Percentiles rank a stretch among this genome's conserved stretches.
Evolutionary conservation across 371 early-diverging fungal genomes (phyloP).

Genomic region (Conidiobolus incongruus): DNA sequence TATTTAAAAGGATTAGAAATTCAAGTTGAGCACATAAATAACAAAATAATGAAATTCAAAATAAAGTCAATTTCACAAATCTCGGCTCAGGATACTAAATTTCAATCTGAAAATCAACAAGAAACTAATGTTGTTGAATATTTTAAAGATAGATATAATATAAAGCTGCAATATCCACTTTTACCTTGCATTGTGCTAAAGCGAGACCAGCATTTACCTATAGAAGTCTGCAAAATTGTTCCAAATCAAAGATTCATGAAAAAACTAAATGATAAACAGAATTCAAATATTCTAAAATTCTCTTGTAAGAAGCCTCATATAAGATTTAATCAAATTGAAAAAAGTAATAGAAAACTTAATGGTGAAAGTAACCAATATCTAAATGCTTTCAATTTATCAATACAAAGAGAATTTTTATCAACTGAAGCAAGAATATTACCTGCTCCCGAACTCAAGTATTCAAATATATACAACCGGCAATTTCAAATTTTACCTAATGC

Average conservation of each 20-base stretch:
- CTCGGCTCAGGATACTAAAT: too few relatives aligned
- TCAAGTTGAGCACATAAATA: too few relatives aligned
- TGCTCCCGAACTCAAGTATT: conserved; percentile 49
- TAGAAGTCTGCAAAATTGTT: conserved; percentile 68
- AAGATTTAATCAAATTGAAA: conserved; percentile 29
- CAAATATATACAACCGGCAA: conserved; percentile 22
- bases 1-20: too few relatives aligned
- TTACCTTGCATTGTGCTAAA: conserved; percentile 64
- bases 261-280: conserved; percentile 62
- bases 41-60: too few relatives aligned
- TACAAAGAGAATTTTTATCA: conserved; percentile 28
- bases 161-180: conserved; percentile 38
- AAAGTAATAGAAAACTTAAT: conserved; percentile 18
- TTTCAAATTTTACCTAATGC: conserved; percentile 38
- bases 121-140: conserved; percentile 47
- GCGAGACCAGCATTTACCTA: conserved; percentile 36
- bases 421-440: conserved; percentile 49
- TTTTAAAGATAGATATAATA: conserved; percentile 38
- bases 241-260: conserved; percentile 52
- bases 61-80: too few relatives aligned
- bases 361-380: conserved; percentile 26
- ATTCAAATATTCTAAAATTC: conserved; percentile 80
- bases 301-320: conserved; percentile 54
- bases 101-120: neutral
- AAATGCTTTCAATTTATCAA: conserved; percentile 33